These are phyloP conservation scores for Dipteronia sinensis DNA, from an alignment of 345 rosid species.

Conservation along the genomic window DNA sequence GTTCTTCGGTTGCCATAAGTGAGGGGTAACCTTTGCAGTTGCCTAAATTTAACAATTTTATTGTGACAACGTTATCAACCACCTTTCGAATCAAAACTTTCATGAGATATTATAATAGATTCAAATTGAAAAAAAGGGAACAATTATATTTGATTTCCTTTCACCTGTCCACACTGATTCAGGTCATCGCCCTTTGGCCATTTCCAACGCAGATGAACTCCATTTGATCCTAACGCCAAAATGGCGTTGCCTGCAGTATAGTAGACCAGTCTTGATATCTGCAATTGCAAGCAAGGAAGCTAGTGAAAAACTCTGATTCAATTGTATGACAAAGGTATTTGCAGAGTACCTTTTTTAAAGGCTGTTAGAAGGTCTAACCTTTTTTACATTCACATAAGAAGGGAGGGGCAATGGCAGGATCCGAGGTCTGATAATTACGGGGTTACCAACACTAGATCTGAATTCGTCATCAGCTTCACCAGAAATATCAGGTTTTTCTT, in stretches of 20 bases:
- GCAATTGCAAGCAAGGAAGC: constrained; percentile 24
- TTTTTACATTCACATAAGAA: constrained; percentile 23
- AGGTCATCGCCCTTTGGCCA: constrained; percentile 33
- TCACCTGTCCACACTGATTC: constrained; percentile 37
- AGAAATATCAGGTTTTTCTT: constrained; percentile 1
- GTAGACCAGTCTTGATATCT: constrained; percentile 45
- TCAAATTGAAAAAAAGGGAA: constrained; percentile 4
- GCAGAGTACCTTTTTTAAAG: no score
- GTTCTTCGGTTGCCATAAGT: constrained; percentile 36
- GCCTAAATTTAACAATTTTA: constrained; percentile 32
- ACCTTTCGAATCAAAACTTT: not conserved
- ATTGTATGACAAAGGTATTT: not conserved
- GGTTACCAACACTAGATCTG: constrained; percentile 3
- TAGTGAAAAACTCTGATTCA: not conserved
- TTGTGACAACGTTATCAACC: not conserved
- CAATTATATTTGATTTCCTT: not conserved
- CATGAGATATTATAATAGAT: not conserved
- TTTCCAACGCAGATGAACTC: constrained; percentile 44
- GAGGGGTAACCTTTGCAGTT: constrained; percentile 33
- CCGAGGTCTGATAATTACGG: constrained; percentile 17
- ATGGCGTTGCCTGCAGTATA: constrained; percentile 46
- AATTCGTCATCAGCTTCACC: not conserved
- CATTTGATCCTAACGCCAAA: constrained; percentile 47
- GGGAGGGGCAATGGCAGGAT: constrained; percentile 29
- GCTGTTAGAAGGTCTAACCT: constrained; percentile 34